A percentile compares a stretch with the other conserved stretches of the same genome.
Conservation (phyloP, 176 grass and related monocot species). For the Avena sativa region DNA sequence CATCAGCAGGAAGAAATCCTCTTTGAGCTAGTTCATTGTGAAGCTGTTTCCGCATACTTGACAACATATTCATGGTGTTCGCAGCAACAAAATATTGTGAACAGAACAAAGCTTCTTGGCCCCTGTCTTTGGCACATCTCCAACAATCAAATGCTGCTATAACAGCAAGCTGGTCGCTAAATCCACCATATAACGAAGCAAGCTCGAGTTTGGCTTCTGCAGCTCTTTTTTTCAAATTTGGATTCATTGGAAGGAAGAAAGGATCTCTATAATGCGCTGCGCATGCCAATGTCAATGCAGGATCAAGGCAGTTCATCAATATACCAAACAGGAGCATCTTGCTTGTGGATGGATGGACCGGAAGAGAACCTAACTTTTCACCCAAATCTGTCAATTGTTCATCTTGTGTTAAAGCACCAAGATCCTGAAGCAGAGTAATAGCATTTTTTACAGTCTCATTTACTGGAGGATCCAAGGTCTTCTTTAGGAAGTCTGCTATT, state of each 20-base stretch:
- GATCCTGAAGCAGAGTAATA: slow-evolving; percentile 75
- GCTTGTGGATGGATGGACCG: slow-evolving; percentile 90
- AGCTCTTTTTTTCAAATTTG: slow-evolving; percentile 71
- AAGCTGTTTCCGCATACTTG: slow-evolving; percentile 88
- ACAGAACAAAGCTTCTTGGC: slow-evolving; percentile 85
- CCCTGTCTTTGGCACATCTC: slow-evolving; percentile 77
- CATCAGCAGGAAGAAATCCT: slow-evolving; percentile 85
- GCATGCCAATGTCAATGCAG: slow-evolving; percentile 92
- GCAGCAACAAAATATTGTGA: slow-evolving; percentile 76
- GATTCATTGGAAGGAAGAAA: slow-evolving; percentile 73
- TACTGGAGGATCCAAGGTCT: slow-evolving; percentile 86
- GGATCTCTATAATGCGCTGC: slow-evolving; percentile 81
- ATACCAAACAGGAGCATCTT: slow-evolving; percentile 98
- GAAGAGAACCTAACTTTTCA: slow-evolving; percentile 83
- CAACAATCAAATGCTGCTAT: slow-evolving; percentile 93
- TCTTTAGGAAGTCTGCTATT: slow-evolving; percentile 83
- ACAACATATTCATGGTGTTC: slow-evolving; percentile 87
- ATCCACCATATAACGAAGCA: slow-evolving; percentile 92
- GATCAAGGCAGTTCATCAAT: slow-evolving; percentile 94
- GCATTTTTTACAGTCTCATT: slow-evolving; percentile 84
- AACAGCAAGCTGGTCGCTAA: slow-evolving; percentile 87
- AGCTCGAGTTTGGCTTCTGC: slow-evolving; percentile 73
- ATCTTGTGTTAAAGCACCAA: slow-evolving; percentile 85
- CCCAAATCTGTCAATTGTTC: slow-evolving; percentile 87
- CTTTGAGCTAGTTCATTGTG: slow-evolving; percentile 74